Evolutionary conservation across 495 filamentous ascomycete genomes (phyloP).

Genomic region (Daldinia caldariorum): DNA sequence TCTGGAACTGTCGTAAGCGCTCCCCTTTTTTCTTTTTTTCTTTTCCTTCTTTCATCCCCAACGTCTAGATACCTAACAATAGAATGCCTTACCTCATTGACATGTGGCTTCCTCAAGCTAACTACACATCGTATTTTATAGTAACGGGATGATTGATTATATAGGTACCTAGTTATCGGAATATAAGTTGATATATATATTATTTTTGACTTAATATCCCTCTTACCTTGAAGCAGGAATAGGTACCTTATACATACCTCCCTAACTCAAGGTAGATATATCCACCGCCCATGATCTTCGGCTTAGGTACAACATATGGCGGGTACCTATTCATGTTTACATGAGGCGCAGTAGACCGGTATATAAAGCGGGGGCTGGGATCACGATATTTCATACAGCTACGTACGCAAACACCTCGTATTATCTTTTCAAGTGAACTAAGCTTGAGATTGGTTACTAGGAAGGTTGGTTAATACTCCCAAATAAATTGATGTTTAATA

Average conservation of each 20-base stretch:
- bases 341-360: background rate
- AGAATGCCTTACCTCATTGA: slow-evolving; percentile 18
- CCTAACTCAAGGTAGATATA: background rate
- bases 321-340: slow-evolving; percentile 5
- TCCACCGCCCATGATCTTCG: background rate
- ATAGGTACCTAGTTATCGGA: background rate
- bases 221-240: background rate
- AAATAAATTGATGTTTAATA: slow-evolving; percentile 1
- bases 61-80: slow-evolving; percentile 13
- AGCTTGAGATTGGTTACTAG: background rate
- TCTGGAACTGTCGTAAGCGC: background rate
- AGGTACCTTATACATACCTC: background rate
- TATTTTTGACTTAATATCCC: background rate
- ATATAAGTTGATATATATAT: background rate
- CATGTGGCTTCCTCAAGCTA: slow-evolving; percentile 32
- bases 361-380: slow-evolving; percentile 10
- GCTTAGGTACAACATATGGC: slow-evolving; percentile 7
- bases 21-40: slow-evolving; percentile 11
- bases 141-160: background rate
- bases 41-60: too few relatives aligned
- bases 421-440: slow-evolving; percentile 11
- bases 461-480: background rate
- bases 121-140: slow-evolving; percentile 32
- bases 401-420: slow-evolving; percentile 19
- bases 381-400: slow-evolving; percentile 7